Evolutionary conservation across 2,329 filamentous ascomycete genomes (phyloP).

Genomic region (Fusarium scirpi): DNA sequence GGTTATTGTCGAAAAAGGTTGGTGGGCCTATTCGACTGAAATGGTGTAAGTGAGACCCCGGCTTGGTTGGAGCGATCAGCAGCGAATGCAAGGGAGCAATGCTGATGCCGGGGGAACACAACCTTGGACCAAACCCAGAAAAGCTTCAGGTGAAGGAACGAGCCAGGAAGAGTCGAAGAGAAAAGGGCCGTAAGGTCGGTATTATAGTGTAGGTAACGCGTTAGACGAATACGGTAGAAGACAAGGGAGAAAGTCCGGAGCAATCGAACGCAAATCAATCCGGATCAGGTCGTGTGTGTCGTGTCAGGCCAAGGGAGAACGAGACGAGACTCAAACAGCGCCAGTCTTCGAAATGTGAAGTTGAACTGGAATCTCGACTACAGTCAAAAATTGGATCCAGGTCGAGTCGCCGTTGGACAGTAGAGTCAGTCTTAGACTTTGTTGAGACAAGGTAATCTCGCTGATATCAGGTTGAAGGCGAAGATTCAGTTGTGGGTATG

Average conservation of each 20-base stretch:
- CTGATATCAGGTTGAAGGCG: slow-evolving; percentile 23
- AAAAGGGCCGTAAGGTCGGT: slow-evolving; percentile 10
- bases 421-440: slow-evolving; percentile 31
- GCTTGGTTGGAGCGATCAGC: slow-evolving; percentile 16
- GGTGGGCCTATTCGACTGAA: slow-evolving; percentile 19
- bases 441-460: slow-evolving; percentile 41
- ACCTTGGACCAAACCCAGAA: slow-evolving; percentile 15
- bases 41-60: slow-evolving; percentile 33
- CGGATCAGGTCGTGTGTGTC: background rate
- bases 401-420: slow-evolving; percentile 17
- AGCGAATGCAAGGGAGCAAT: slow-evolving; percentile 39
- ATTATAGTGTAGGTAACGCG: slow-evolving; percentile 14
- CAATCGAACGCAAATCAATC: background rate
- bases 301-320: slow-evolving; percentile 30
- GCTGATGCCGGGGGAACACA: slow-evolving; percentile 28
- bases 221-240: slow-evolving; percentile 23
- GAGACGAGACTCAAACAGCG: slow-evolving; percentile 10
- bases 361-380: slow-evolving; percentile 24
- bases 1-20: slow-evolving; percentile 24
- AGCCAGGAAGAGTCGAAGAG: background rate
- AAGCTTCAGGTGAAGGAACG: slow-evolving; percentile 25
- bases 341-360: slow-evolving; percentile 10
- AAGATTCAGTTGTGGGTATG: slow-evolving; percentile 25
- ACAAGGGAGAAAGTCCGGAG: slow-evolving; percentile 28
- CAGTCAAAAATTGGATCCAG: slow-evolving; percentile 21